Evolutionary conservation across 192 early-diverging fungal species (phyloP).

Genomic region (Backusella australiensis): DNA sequence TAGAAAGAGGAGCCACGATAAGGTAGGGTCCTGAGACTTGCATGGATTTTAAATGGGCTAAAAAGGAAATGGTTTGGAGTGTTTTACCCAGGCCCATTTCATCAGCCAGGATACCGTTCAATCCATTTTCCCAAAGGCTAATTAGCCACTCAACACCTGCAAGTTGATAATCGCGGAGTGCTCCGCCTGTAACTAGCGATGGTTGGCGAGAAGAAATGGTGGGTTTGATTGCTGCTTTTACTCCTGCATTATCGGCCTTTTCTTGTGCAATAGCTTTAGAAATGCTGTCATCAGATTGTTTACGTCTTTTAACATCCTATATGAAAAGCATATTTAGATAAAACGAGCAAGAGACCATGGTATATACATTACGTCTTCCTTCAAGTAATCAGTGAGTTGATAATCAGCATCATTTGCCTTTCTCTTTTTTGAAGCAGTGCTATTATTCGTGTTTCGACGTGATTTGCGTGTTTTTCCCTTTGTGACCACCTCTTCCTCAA

Average conservation of each 20-base stretch:
- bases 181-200: conserved; percentile 74
- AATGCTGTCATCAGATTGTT: conserved; percentile 21
- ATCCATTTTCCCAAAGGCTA: conserved; percentile 91
- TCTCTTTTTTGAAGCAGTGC: conserved; percentile 31
- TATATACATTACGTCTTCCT: conserved; percentile 35
- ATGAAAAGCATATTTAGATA: too few relatives aligned
- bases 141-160: conserved; percentile 96
- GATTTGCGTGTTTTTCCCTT: conserved; percentile 11
- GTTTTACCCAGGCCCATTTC: conserved; percentile 97
- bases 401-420: conserved; percentile 48
- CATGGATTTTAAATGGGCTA: conserved; percentile 77
- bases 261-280: conserved; percentile 25
- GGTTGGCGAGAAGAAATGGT: conserved; percentile 73
- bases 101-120: conserved; percentile 95
- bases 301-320: conserved; percentile 38
- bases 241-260: not conserved
- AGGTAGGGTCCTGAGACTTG: conserved; percentile 86
- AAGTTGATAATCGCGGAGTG: conserved; percentile 91
- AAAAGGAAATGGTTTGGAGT: conserved; percentile 90
- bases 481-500: not conserved
- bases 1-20: conserved; percentile 86
- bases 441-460: not conserved
- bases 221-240: conserved; percentile 29
- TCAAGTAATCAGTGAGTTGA: conserved; percentile 48
- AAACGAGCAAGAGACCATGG: too few relatives aligned